These are phyloP conservation scores for Colletotrichum sidae DNA, from an alignment of 2,329 filamentous ascomycete species.

Conservation along the genomic window DNA sequence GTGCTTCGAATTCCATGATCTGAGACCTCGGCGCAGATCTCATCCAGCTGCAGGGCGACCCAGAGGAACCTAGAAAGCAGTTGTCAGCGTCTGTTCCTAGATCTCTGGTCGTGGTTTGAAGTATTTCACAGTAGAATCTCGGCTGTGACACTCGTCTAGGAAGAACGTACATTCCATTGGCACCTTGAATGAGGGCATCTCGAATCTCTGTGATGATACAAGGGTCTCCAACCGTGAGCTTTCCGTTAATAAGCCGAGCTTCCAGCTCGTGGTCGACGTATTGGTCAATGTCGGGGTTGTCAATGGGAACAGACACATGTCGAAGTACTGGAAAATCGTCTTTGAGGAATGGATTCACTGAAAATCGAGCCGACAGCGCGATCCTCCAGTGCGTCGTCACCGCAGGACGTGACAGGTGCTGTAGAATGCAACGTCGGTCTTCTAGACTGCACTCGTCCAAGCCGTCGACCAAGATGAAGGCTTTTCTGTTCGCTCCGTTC, in stretches of 20 bases:
- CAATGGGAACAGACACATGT: conserved; percentile 33
- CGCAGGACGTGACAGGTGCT: neutral
- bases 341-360: neutral
- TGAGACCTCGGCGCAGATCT: conserved; percentile 47
- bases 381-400: neutral
- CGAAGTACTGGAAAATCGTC: neutral
- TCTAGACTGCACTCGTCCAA: neutral
- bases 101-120: neutral
- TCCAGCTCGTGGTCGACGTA: conserved; percentile 40
- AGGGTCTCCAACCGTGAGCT: conserved; percentile 37
- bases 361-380: neutral
- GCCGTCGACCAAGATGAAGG: neutral
- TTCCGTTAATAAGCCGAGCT: neutral
- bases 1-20: conserved; percentile 50
- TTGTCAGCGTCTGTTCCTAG: neutral
- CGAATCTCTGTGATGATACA: conserved; percentile 38
- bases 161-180: conserved; percentile 45
- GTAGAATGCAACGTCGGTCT: neutral
- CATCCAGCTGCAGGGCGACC: conserved; percentile 46
- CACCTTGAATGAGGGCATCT: conserved; percentile 38
- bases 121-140: neutral
- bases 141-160: no score
- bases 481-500: neutral
- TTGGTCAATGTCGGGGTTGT: conserved; percentile 41
- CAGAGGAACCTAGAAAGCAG: conserved; percentile 40